Evolutionary conservation across 2,329 filamentous ascomycete genomes (phyloP).

Genomic region (Venturia nashicola): DNA sequence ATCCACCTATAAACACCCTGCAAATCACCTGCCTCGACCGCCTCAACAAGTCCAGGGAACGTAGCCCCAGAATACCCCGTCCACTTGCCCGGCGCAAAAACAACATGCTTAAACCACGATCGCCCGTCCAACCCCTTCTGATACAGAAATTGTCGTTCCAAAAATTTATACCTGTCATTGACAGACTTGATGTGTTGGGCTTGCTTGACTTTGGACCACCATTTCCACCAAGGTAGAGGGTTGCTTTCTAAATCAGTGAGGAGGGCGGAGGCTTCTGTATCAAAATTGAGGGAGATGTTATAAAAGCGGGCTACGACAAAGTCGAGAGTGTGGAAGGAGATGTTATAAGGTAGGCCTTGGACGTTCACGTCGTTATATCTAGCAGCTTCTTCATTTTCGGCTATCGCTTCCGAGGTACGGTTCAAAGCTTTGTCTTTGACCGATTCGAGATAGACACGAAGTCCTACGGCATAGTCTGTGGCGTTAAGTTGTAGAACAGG

Average conservation of each 20-base stretch:
- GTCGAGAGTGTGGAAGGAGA: conserved; percentile 10
- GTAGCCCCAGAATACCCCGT: conserved; percentile 75
- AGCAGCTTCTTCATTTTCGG: conserved; percentile 11
- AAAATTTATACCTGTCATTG: conserved; percentile 71
- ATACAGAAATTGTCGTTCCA: conserved; percentile 74
- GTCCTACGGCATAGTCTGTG: conserved; percentile 31
- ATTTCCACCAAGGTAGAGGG: conserved; percentile 66
- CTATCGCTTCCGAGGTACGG: not conserved
- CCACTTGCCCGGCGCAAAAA: conserved; percentile 85
- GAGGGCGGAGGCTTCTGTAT: conserved; percentile 30
- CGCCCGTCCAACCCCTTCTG: conserved; percentile 64
- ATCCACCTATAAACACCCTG: conserved; percentile 28
- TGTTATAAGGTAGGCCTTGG: conserved; percentile 10
- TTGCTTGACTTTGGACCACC: conserved; percentile 54
- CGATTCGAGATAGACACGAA: conserved; percentile 29
- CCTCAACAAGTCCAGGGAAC: conserved; percentile 53
- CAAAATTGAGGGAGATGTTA: conserved; percentile 37
- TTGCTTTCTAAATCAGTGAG: conserved; percentile 34
- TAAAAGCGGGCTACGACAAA: conserved; percentile 32
- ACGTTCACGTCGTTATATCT: not conserved
- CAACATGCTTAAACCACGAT: conserved; percentile 87
- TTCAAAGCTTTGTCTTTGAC: conserved; percentile 24
- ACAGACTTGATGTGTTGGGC: conserved; percentile 50
- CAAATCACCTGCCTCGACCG: conserved; percentile 38
- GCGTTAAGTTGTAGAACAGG: conserved; percentile 36